Conservation (phyloP, 176 grass and related monocot genomes). For the Oryza brachyantha region DNA sequence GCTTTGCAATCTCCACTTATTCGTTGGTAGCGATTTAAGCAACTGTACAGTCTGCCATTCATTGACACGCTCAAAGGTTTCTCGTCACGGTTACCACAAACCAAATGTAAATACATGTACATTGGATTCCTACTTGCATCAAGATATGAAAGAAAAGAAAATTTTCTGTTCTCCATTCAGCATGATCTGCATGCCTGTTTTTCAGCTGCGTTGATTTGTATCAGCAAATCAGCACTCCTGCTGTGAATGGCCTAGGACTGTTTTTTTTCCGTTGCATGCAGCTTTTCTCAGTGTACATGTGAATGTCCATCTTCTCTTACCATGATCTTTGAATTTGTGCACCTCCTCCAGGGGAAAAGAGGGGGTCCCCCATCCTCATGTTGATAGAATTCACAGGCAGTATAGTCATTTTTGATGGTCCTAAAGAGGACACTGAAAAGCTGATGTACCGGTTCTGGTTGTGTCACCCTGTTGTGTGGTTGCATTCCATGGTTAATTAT, state of each 20-base stretch:
- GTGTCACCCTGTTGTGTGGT: not conserved
- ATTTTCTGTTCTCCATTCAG: not conserved
- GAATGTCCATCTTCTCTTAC: not conserved
- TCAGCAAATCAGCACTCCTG: not conserved
- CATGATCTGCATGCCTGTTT: not conserved
- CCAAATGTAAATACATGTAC: conserved; percentile 39
- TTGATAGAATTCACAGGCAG: not conserved
- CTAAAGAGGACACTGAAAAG: conserved; percentile 17
- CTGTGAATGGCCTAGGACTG: not conserved
- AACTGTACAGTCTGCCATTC: conserved; percentile 39
- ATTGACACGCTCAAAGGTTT: not conserved
- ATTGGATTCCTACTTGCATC: conserved; percentile 7
- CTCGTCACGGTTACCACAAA: not conserved
- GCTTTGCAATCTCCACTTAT: not conserved
- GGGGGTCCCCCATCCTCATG: not conserved
- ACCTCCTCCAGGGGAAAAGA: not conserved
- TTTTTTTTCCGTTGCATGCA: not conserved
- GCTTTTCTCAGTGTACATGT: not conserved
- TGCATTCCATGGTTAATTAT: not conserved
- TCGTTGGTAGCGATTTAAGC: conserved; percentile 18
- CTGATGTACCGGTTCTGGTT: not conserved
- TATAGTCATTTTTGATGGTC: not conserved
- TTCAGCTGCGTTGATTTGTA: not conserved
- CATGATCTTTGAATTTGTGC: conserved; percentile 19
- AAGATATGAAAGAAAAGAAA: not conserved